phyloP scores from a whole-genome alignment of 2,329 filamentous ascomycete species.

The Penicillium aurantiogriseum region DNA sequence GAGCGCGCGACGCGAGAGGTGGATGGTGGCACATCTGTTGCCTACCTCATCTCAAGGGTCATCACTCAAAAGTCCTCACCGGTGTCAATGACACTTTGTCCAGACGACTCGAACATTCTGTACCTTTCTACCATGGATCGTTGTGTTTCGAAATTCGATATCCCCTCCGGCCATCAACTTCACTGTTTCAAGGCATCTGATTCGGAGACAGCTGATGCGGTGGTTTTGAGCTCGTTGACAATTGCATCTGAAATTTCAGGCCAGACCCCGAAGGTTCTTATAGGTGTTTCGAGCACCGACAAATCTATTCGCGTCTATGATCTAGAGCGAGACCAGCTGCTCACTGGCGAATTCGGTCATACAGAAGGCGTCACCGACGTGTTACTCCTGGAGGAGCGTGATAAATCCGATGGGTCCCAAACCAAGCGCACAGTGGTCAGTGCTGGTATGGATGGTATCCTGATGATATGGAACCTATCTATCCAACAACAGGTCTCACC shows the following conservation, averaged over 20 bases:
- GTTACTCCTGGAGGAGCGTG: constrained; percentile 59
- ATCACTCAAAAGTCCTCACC: constrained; percentile 85
- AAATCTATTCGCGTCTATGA: constrained; percentile 94
- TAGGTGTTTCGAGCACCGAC: constrained; percentile 90
- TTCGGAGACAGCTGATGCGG: constrained; percentile 74
- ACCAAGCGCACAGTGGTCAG: constrained; percentile 58
- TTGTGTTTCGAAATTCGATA: constrained; percentile 58
- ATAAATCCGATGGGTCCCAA: constrained; percentile 45
- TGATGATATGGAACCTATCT: constrained; percentile 69
- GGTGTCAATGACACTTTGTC: constrained; percentile 72
- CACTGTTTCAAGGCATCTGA: constrained; percentile 81
- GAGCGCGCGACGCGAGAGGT: constrained; percentile 69
- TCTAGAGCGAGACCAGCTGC: constrained; percentile 68
- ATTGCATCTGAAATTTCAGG: constrained; percentile 55
- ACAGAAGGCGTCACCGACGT: constrained; percentile 90
- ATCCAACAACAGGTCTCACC: constrained; percentile 36
- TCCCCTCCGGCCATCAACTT: constrained; percentile 67
- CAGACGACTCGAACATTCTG: constrained; percentile 57
- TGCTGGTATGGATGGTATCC: constrained; percentile 74
- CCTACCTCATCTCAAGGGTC: constrained; percentile 72
- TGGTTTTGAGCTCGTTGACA: constrained; percentile 75
- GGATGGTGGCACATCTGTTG: constrained; percentile 57
- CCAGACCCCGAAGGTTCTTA: constrained; percentile 63
- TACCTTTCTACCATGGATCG: constrained; percentile 63
- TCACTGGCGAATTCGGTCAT: constrained; percentile 91